Percentiles rank a stretch among this genome's conserved stretches.
These are phyloP conservation scores for Ampelomyces quisqualis DNA, from an alignment of 2,329 filamentous ascomycete genomes.

Conservation along the genomic window DNA sequence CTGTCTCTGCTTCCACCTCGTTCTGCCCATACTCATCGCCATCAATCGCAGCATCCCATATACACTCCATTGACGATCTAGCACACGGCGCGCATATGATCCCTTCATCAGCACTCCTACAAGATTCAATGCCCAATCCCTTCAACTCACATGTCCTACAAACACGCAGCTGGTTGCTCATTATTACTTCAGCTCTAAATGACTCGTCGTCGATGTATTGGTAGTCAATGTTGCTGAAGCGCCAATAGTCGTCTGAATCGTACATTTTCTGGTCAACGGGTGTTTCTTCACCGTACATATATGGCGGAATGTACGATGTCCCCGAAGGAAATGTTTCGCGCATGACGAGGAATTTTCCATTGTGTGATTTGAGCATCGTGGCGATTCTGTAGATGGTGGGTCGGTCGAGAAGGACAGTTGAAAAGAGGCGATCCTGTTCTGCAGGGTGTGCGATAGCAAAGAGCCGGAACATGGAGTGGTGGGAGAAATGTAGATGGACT, in stretches of 20 bases:
- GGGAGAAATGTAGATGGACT: conserved; percentile 24
- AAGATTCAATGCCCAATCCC: conserved; percentile 11
- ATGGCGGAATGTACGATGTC: conserved; percentile 34
- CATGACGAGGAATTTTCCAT: conserved; percentile 25
- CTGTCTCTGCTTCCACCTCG: not conserved
- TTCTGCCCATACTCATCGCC: not conserved
- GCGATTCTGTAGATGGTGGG: conserved; percentile 31
- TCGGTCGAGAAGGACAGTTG: conserved; percentile 23
- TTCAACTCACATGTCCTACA: conserved; percentile 15
- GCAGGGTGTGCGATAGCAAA: conserved; percentile 9
- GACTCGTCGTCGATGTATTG: conserved; percentile 28
- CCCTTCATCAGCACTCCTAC: conserved; percentile 19
- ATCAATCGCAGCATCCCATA: conserved; percentile 4
- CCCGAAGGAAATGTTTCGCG: conserved; percentile 24
- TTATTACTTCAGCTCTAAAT: conserved; percentile 14
- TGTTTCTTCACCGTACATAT: conserved; percentile 38
- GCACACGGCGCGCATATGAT: conserved; percentile 18
- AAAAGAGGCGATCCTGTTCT: conserved; percentile 17
- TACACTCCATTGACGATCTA: conserved; percentile 7
- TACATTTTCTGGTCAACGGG: conserved; percentile 33
- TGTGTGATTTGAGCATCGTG: conserved; percentile 21
- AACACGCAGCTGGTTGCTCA: conserved; percentile 9
- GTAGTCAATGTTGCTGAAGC: conserved; percentile 29
- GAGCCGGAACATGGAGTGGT: conserved; percentile 18
- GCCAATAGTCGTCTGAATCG: conserved; percentile 31